These are phyloP conservation scores for Ceratobasidium papillatum DNA, from an alignment of 1,284 basidiomycete genomes.

Conservation along the genomic window DNA sequence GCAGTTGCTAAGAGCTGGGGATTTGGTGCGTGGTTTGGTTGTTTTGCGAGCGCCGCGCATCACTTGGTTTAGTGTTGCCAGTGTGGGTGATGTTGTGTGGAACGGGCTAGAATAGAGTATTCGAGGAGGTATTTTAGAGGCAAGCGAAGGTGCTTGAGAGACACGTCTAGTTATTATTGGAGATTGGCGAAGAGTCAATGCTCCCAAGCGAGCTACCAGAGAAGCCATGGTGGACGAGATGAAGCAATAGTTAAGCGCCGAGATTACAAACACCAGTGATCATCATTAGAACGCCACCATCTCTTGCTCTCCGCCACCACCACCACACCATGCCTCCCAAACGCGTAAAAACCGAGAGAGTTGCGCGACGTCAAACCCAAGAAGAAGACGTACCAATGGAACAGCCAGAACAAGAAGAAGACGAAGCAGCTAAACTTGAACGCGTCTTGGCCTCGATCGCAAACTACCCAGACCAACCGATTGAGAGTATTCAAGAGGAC, in stretches of 20 bases:
- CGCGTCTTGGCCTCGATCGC: conserved; percentile 50
- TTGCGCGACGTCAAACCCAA: neutral
- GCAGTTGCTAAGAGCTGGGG: conserved; percentile 79
- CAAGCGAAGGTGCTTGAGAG: neutral
- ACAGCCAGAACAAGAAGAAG: conserved; percentile 53
- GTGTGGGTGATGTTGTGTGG: conserved; percentile 66
- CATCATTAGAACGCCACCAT: neutral
- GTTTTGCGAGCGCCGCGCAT: conserved; percentile 62
- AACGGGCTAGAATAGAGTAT: conserved; percentile 60
- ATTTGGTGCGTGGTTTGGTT: conserved; percentile 67
- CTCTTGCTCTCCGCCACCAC: neutral
- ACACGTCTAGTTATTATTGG: neutral
- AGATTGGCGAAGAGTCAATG: conserved; percentile 23
- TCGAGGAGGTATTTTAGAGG: neutral
- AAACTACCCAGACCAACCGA: conserved; percentile 68
- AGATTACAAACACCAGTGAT: neutral
- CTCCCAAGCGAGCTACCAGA: conserved; percentile 21
- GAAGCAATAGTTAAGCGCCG: conserved; percentile 2
- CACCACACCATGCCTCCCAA: conserved; percentile 19
- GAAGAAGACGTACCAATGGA: conserved; percentile 54
- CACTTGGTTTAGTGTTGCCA: conserved; percentile 83
- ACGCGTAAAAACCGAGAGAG: conserved; percentile 23
- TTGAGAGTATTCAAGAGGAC: conserved; percentile 51
- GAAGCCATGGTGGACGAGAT: conserved; percentile 29
- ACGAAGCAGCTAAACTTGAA: conserved; percentile 60